phyloP scores from a whole-genome alignment of 768 basidiomycete genomes.

The Collybiopsis luxurians region DNA sequence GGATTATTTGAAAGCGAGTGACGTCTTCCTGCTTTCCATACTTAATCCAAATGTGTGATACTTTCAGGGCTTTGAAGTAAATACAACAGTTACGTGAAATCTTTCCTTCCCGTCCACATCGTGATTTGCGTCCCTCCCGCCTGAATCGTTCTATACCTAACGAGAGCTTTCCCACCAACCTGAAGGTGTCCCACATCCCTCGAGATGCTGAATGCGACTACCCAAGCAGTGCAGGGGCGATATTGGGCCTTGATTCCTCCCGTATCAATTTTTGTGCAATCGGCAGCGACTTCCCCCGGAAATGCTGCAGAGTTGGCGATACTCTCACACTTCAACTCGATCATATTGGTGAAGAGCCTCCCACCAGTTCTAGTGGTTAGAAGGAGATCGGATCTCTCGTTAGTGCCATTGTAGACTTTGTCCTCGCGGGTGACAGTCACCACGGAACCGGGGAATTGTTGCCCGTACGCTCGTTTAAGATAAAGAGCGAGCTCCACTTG shows the following conservation, averaged over 20 bases:
- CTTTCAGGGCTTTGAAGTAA: too few species aligned
- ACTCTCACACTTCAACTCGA: constrained; percentile 5
- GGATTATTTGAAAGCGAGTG: too few species aligned
- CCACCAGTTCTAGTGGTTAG: neutral
- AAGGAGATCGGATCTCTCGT: neutral
- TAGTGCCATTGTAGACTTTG: neutral
- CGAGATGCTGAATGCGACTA: neutral
- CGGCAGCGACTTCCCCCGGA: neutral
- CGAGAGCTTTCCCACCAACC: too few species aligned
- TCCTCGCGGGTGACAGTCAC: constrained; percentile 2
- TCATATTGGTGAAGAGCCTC: neutral
- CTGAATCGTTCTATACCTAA: too few species aligned
- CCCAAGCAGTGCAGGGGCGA: neutral
- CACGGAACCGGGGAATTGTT: too few species aligned
- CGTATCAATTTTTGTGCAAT: neutral
- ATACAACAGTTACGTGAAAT: too few species aligned
- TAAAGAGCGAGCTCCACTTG: neutral
- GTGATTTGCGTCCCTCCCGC: too few species aligned
- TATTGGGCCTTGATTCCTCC: neutral
- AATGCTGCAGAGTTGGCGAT: neutral
- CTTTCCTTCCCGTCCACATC: too few species aligned
- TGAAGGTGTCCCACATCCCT: too few species aligned
- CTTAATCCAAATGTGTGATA: too few species aligned
- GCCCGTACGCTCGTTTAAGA: neutral
- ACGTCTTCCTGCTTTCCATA: too few species aligned